Base-by-base conservation (phyloP, 208 protist genomes). In the Polymyxa betae region DNA sequence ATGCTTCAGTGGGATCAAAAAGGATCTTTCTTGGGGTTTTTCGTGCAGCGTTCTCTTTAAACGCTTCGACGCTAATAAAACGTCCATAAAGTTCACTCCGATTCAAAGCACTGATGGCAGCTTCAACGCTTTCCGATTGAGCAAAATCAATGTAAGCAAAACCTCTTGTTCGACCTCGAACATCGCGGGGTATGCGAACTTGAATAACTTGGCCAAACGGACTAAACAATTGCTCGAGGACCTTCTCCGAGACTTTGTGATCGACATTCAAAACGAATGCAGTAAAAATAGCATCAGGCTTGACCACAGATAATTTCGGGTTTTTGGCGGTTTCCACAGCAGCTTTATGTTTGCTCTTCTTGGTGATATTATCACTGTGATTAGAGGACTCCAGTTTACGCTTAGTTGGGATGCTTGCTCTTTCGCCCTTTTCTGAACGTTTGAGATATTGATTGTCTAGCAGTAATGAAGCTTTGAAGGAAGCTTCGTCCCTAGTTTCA, bases 111-210 rank as follows among this genome's bases (percentile, higher is more conserved):
- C n/a, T 5, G 5, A 82, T 82, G 5, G 72, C 72, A 5, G 35
- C 5, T 20, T 82, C 12, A n/a, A 82, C 72, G 16, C 10, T 20
- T 40, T 35, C 72, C 12, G 5, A 5, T 20, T 5, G 35, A 12
- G n/a, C 72, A 35, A 82, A 43, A 35, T 35, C 40, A n/a, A 82
- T n/a, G 72, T 82, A 82, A 43, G 16, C 72, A n/a, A 82, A 82
- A 5, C 72, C 72, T 5, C 72, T 5, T 82, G 35, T 82, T 20
- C n/a, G n/a, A 20, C 72, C 72, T 35, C 72, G 72, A 12, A 43
- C 72, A 43, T 82, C 72, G 72, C 10, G 5, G 16, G 72, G 72
- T 16, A 82, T 5, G 12, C 72, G 72, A 82, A 82, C 72, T 5
- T 5, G 10, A 43, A 43, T n/a, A 43, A 82, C n/a, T 20, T 82